Conservation (phyloP, 2,329 filamentous ascomycete genomes). For the Orbilia blumenaviensis region DNA sequence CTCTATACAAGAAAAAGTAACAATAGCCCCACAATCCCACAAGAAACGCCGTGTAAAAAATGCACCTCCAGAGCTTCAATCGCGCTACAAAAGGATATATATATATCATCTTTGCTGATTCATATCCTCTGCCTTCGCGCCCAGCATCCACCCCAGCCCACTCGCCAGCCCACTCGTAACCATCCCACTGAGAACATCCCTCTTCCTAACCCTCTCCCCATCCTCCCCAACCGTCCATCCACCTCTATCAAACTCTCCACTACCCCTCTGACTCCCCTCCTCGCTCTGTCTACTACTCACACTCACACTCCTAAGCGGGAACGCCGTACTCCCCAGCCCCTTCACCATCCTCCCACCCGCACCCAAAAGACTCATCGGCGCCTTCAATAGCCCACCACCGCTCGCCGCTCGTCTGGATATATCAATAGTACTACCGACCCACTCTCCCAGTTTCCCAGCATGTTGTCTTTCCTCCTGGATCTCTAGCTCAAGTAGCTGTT, state of each 20-base stretch:
- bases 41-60: not conserved
- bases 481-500: conserved; percentile 72
- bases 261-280: conserved; percentile 59
- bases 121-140: conserved; percentile 64
- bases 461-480: conserved; percentile 75
- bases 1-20: too few species aligned
- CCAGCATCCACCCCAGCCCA: conserved; percentile 74
- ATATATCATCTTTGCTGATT: conserved; percentile 17
- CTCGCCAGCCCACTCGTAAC: conserved; percentile 74
- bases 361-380: conserved; percentile 67
- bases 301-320: conserved; percentile 60
- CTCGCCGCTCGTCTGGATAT: not conserved
- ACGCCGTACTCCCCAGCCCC: conserved; percentile 64
- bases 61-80: too few species aligned
- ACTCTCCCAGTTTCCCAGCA: conserved; percentile 72
- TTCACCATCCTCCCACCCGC: conserved; percentile 60
- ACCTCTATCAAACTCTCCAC: conserved; percentile 54
- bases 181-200: conserved; percentile 75
- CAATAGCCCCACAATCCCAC: not conserved
- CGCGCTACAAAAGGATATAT: not conserved
- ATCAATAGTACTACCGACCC: conserved; percentile 59
- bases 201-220: conserved; percentile 69
- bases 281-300: conserved; percentile 58
- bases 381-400: conserved; percentile 58
- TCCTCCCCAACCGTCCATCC: conserved; percentile 57